Evolutionary conservation across 2,329 filamentous ascomycete species (phyloP), one percentile per base, ranked within the genome.

Genomic region (Colletotrichum euphorbiae): DNA sequence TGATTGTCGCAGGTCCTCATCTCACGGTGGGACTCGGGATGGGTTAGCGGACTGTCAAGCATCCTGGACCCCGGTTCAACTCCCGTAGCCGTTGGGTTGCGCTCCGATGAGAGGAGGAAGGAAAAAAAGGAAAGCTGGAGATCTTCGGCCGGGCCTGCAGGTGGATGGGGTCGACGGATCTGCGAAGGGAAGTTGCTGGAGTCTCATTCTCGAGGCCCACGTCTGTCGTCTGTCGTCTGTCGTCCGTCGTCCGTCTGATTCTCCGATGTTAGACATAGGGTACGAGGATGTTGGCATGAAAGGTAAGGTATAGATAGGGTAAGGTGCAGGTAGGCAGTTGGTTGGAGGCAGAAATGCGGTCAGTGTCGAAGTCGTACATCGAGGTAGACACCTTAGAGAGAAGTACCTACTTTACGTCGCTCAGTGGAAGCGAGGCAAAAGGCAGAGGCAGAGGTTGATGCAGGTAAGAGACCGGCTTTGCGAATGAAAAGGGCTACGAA

Each of bases 91-190:
- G 24, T 45, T 13, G 28, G 40, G 28, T 28, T 28, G 6, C 28
- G 28, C 28, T 7, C 28, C 50, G 50, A 36, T 15, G 13, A 19
- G 38, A 40, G n/a, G 33, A 13, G 15, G 31, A 40, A 46, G 45
- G 31, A 17, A 13, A n/a, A 46, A 58, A 15, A 50, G 13, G 15
- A 19, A 52, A 11, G 45, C 13, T 56, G 52, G 52, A 40, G 52
- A 56, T 42, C 33, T 24, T 56, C 52, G 21, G 19, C n/a, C 17
- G 28, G 52, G 52, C 33, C 52, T 56, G 28, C 56, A 40, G 56
- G 54, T 33, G 54, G 40, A 45, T 57, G 6, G 43, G 24, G 56
- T 50, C 28, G 4, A 33, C 21, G 31, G 56, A 38, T 59, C 56
- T 48, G 43, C 24, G 50, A 36, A n/a, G 11, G 28, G 31, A 11